phyloP scores from a whole-genome alignment of 2,329 filamentous ascomycete species.

The Magnaporthiopsis rhizophila region DNA sequence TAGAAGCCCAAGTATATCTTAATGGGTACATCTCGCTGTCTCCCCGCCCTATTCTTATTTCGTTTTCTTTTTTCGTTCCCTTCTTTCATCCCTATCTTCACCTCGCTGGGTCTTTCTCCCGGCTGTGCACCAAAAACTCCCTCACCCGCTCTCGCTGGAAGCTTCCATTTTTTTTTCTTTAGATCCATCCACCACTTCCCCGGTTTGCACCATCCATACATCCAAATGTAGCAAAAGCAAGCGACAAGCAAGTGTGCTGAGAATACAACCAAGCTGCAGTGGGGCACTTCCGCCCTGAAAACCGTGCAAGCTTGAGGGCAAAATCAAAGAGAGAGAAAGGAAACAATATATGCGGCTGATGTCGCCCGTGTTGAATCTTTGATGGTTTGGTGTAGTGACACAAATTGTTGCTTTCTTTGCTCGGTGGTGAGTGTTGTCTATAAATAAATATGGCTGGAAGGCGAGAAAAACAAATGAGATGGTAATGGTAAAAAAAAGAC shows the following conservation, averaged over 20 bases:
- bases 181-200: neutral
- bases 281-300: neutral
- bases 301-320: neutral
- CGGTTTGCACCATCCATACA: neutral
- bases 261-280: neutral
- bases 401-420: neutral
- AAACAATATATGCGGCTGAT: neutral
- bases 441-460: neutral
- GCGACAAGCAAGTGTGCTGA: neutral
- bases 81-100: neutral
- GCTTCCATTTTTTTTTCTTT: neutral
- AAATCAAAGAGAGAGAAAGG: slow-evolving; percentile 2
- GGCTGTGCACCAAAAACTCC: neutral
- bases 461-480: slow-evolving; percentile 3
- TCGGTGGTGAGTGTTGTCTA: neutral
- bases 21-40: neutral
- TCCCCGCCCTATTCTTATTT: neutral
- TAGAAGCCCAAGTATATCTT: neutral
- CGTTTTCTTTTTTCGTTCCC: neutral
- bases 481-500: neutral
- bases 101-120: neutral
- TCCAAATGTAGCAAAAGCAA: neutral
- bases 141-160: neutral
- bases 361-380: neutral
- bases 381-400: neutral